These are phyloP conservation scores for Irpex sp. DNA, from an alignment of 1,284 basidiomycete genomes.

Conservation along the genomic window DNA sequence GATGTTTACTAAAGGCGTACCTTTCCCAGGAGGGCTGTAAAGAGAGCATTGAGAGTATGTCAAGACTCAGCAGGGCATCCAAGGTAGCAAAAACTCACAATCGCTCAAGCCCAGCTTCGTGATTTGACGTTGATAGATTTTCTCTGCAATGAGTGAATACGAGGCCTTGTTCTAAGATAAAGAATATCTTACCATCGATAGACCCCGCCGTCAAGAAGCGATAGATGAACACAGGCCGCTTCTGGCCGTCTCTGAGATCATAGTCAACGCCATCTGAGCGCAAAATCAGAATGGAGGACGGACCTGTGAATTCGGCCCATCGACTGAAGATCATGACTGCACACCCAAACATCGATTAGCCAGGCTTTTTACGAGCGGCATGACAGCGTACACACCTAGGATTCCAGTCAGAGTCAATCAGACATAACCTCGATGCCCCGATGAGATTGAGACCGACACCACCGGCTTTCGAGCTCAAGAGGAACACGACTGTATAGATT, in stretches of 20 bases:
- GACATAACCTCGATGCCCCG: slow-evolving; percentile 80
- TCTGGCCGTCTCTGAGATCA: slow-evolving; percentile 83
- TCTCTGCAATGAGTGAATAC: slow-evolving; percentile 44
- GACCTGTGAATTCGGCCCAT: slow-evolving; percentile 97
- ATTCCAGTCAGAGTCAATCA: slow-evolving; percentile 96
- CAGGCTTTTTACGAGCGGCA: not conserved
- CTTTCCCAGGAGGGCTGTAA: slow-evolving; percentile 61
- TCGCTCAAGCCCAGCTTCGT: slow-evolving; percentile 93
- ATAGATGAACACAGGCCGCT: slow-evolving; percentile 90
- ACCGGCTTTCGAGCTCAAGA: slow-evolving; percentile 94
- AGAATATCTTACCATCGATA: slow-evolving; percentile 58
- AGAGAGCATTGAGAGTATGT: slow-evolving; percentile 8
- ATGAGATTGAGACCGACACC: slow-evolving; percentile 95
- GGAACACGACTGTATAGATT: slow-evolving; percentile 73
- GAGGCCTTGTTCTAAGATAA: not conserved
- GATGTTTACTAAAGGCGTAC: slow-evolving; percentile 29
- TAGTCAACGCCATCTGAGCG: not conserved
- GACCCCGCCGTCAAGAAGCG: slow-evolving; percentile 82
- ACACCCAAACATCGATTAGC: slow-evolving; percentile 9
- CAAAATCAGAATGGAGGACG: not conserved
- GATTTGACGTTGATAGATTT: slow-evolving; percentile 89
- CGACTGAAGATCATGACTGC: slow-evolving; percentile 87
- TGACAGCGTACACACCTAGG: slow-evolving; percentile 56
- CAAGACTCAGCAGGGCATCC: not conserved
- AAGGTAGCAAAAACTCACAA: slow-evolving; percentile 46